phyloP scores from a whole-genome alignment of 169 alveolate species.

The Eimeria praecox region DNA sequence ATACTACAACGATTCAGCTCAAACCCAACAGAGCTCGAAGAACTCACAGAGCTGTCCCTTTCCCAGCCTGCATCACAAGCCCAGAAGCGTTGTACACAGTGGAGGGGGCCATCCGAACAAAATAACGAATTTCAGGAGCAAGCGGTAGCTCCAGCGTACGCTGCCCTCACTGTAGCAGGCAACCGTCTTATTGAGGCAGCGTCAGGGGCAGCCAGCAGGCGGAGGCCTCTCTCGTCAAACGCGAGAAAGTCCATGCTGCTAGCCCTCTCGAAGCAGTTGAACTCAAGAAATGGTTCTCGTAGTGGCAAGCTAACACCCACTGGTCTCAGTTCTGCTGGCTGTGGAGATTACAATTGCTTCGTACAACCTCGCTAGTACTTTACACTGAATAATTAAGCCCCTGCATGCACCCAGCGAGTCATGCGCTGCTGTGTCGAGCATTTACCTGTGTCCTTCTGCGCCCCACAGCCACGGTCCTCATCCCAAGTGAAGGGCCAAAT shows the following conservation, averaged over 20 bases:
- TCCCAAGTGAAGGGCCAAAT: background rate
- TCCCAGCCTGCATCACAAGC: background rate
- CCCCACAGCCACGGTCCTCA: background rate
- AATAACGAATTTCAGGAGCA: background rate
- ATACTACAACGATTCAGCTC: slow-evolving; percentile 47
- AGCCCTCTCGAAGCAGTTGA: background rate
- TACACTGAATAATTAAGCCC: background rate
- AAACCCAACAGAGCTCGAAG: slow-evolving; percentile 63
- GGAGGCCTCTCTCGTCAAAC: slow-evolving; percentile 61
- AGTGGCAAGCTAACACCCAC: slow-evolving; percentile 59
- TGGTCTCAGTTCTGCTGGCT: background rate
- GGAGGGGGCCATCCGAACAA: slow-evolving; percentile 25
- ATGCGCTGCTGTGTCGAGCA: background rate
- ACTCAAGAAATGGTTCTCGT: slow-evolving; percentile 11
- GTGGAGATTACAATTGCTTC: background rate
- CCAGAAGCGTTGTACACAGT: background rate
- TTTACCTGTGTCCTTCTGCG: background rate
- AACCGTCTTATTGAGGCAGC: slow-evolving; percentile 48
- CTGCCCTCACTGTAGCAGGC: slow-evolving; percentile 22
- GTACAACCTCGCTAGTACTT: background rate
- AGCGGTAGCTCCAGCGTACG: slow-evolving; percentile 30
- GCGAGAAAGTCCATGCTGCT: background rate
- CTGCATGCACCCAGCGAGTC: background rate
- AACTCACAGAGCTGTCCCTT: slow-evolving; percentile 28
- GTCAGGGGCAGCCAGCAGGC: slow-evolving; percentile 45